Percentiles rank a stretch among this genome's conserved stretches.
Conservation (phyloP, 2,329 filamentous ascomycete genomes). For the Sporothrix humicola region DNA sequence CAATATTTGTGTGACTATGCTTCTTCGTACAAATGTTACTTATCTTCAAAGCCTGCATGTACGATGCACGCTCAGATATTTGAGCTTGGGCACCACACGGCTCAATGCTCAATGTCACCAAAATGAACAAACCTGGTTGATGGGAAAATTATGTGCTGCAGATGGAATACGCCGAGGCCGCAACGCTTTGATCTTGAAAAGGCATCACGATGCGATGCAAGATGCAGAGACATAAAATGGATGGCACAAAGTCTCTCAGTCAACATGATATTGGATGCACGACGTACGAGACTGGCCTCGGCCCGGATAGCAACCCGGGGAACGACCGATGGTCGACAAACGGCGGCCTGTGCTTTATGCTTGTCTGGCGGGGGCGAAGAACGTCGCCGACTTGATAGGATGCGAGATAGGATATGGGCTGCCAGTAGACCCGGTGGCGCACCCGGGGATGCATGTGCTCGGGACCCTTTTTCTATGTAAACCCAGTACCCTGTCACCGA, state of each 20-base stretch:
- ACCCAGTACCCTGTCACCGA: neutral
- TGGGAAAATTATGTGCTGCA: neutral
- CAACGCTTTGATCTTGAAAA: constrained; percentile 2
- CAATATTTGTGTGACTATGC: neutral
- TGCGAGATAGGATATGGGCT: too few species aligned
- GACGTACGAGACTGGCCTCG: neutral
- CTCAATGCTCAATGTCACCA: neutral
- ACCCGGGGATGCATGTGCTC: constrained; percentile 2
- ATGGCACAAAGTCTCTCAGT: neutral
- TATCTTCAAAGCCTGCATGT: neutral
- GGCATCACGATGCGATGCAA: neutral
- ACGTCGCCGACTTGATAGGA: too few species aligned
- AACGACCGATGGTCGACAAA: neutral
- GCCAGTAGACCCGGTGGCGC: too few species aligned
- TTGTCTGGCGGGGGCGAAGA: neutral
- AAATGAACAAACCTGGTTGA: neutral
- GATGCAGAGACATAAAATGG: neutral
- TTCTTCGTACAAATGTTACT: neutral
- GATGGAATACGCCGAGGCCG: neutral
- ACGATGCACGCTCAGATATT: neutral
- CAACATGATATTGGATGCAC: too few species aligned
- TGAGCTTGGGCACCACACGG: neutral
- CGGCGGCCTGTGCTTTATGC: neutral
- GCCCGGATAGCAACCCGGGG: neutral
- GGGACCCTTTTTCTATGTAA: neutral